Conservation (phyloP, 2,329 filamentous ascomycete species). For the Colletotrichum spaethianum region DNA sequence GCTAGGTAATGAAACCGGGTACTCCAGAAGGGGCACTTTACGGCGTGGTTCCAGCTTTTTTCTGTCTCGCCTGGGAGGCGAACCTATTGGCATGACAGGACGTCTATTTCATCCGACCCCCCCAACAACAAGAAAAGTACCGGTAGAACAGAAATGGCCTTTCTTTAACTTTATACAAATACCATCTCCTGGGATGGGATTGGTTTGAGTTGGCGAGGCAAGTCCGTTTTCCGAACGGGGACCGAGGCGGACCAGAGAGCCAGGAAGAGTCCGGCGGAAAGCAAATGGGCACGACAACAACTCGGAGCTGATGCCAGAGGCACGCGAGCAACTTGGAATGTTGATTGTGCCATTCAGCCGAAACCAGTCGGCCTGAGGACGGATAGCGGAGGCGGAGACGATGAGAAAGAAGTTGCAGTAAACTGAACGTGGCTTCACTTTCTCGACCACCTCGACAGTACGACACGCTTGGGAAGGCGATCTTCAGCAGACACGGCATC, state of each 20-base stretch:
- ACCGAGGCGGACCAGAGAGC: constrained; percentile 9
- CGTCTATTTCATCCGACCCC: constrained; percentile 17
- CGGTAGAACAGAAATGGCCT: not conserved
- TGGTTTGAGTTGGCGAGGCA: constrained; percentile 29
- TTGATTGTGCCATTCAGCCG: constrained; percentile 4
- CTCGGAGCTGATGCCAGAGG: not conserved
- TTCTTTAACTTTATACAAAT: constrained; percentile 18
- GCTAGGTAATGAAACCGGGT: not conserved
- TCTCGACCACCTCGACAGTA: not conserved
- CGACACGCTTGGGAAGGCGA: not conserved
- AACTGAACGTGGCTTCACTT: not conserved
- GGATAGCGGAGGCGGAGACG: constrained; percentile 3
- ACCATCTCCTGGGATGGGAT: constrained; percentile 15
- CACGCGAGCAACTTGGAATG: not conserved
- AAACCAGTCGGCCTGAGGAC: constrained; percentile 18
- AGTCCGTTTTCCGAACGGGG: constrained; percentile 21
- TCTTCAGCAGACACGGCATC: not conserved
- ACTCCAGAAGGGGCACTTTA: not conserved
- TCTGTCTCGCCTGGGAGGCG: constrained; percentile 1
- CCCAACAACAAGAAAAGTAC: too few species aligned
- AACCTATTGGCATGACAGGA: constrained; percentile 13
- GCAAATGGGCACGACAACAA: constrained; percentile 7
- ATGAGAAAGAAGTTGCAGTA: not conserved
- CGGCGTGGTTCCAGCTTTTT: constrained; percentile 13
- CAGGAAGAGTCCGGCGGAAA: not conserved